phyloP scores from a whole-genome alignment of 805 yeast species.

The Nakazawaea wickerhamii region DNA sequence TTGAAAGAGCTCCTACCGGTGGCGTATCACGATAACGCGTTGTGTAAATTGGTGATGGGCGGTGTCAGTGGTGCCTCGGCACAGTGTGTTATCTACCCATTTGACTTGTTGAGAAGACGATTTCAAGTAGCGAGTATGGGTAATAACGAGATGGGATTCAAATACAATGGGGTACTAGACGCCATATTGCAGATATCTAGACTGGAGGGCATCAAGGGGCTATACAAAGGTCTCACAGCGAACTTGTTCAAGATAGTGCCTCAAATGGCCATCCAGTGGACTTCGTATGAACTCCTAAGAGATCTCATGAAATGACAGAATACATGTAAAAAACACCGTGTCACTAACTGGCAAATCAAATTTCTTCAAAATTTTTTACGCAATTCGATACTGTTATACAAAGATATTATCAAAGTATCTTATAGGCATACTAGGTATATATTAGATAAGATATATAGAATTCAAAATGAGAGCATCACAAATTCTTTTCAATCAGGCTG shows the following conservation, averaged over 20 bases:
- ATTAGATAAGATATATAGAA: background rate
- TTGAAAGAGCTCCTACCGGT: slow-evolving; percentile 51
- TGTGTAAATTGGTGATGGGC: slow-evolving; percentile 66
- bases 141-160: slow-evolving; percentile 70
- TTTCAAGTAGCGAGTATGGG: slow-evolving; percentile 89
- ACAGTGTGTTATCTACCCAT: slow-evolving; percentile 86
- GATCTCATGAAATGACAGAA: slow-evolving; percentile 26
- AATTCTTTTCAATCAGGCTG: slow-evolving; percentile 40
- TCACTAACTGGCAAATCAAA: slow-evolving; percentile 11
- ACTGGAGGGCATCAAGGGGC: slow-evolving; percentile 68
- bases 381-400: background rate
- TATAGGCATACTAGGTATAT: background rate
- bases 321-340: too few relatives aligned
- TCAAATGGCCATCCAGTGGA: slow-evolving; percentile 94
- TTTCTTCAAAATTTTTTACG: background rate
- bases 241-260: slow-evolving; percentile 89
- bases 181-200: slow-evolving; percentile 67
- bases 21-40: slow-evolving; percentile 25
- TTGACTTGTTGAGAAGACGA: slow-evolving; percentile 81
- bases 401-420: background rate
- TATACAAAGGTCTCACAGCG: slow-evolving; percentile 71
- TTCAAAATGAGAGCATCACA: slow-evolving; percentile 44
- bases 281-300: slow-evolving; percentile 70
- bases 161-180: slow-evolving; percentile 68
- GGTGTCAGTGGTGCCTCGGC: slow-evolving; percentile 87